phyloP scores from a whole-genome alignment of 371 early-diverging fungal genomes.

The Mortierella sp. region DNA sequence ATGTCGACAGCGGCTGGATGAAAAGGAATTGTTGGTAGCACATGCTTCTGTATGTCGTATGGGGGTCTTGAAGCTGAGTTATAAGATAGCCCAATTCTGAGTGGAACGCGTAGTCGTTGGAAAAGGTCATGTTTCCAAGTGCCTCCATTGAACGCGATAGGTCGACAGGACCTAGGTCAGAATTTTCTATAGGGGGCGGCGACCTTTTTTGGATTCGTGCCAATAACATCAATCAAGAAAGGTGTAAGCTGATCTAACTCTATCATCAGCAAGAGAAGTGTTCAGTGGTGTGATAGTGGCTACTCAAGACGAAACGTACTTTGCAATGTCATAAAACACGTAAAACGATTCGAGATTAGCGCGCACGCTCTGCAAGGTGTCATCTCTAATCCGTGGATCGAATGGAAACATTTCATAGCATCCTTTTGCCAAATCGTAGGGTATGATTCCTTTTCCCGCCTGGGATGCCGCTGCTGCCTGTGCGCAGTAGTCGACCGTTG shows the following conservation, averaged over 20 bases:
- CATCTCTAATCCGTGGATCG: constrained; percentile 22
- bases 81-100: constrained; percentile 7
- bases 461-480: constrained; percentile 19
- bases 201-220: too few relatives aligned
- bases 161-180: constrained; percentile 39
- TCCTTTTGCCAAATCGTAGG: constrained; percentile 33
- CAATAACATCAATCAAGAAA: too few relatives aligned
- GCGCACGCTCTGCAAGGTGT: constrained; percentile 24
- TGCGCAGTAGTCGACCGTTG: constrained; percentile 26
- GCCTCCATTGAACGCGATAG: constrained; percentile 9
- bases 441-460: constrained; percentile 9
- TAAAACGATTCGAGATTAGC: constrained; percentile 52
- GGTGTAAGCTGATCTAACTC: too few relatives aligned
- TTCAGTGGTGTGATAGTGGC: too few relatives aligned
- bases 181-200: constrained; percentile 43
- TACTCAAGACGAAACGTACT: constrained; percentile 11
- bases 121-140: constrained; percentile 15
- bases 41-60: constrained; percentile 44
- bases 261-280: not conserved
- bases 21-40: constrained; percentile 52
- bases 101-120: constrained; percentile 41
- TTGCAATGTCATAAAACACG: constrained; percentile 53
- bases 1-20: constrained; percentile 44
- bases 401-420: constrained; percentile 49
- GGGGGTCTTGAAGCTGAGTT: constrained; percentile 39